Evolutionary conservation across 2,329 filamentous ascomycete species (phyloP), one percentile per base, ranked within the genome.

Genomic region (Exophiala bonariae): DNA sequence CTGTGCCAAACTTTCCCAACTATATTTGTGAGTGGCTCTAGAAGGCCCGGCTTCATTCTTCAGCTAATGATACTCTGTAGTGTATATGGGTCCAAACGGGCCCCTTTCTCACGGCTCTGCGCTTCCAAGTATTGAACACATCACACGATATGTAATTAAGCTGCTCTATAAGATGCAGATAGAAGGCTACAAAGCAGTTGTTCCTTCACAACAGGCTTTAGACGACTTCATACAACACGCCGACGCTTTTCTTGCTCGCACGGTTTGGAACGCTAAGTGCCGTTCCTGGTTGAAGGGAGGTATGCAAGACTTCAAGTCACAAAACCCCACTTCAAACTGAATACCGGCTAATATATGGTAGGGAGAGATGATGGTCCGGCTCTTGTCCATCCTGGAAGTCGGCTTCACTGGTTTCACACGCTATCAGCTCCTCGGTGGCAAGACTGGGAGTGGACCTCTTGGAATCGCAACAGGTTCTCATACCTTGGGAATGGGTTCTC

Each of bases 101-200:
- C 65, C 65, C 9, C 82, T 81, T 0, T 74, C 79, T 2, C 81
- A 79, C 2, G 85, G 85, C 1, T 87, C 82, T 0, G 79, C 87
- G 0, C 84, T 85, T 1, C 80, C 86, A 58, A 78, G 74, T 49
- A 74, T 85, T 18, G 86, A 89, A 63, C 82, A 77, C 4, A 80
- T 86, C 54, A 63, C 86, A 1, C 77, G 80, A 0, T 86, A 85
- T 62, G 77, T 81, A 46, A 81, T 84, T 13, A 83, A 84, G 57
- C 68, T 87, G 1, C 69, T 89, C 0, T 81, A 85, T 37, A 89
- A 89, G 58, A 72, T 81, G 0, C 76, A 76, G 1, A 72, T 76
- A 3, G 83, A 89, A 62, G 82, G 83, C 2, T 85, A 89, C 66
- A 79, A 76, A 58, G 74, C 80, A 0, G 76, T 88, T 4, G 63